Conservation (phyloP, 2,329 filamentous ascomycete genomes). For the Beauveria asiatica region DNA sequence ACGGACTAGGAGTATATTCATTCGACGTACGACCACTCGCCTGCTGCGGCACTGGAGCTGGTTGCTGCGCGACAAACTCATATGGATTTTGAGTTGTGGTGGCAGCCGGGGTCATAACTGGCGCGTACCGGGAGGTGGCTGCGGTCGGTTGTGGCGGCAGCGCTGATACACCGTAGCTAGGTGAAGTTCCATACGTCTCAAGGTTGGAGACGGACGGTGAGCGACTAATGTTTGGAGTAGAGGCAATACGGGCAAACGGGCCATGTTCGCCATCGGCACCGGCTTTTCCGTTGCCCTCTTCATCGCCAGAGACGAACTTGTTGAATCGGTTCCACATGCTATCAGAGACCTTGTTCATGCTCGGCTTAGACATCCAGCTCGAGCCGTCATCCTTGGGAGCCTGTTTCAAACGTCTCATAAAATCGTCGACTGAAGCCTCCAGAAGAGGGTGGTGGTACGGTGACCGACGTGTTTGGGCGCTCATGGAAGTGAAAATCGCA, state of each 20-base stretch:
- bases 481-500: constrained; percentile 65
- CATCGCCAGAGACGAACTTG: constrained; percentile 91
- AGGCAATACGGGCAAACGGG: constrained; percentile 74
- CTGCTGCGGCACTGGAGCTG: constrained; percentile 9
- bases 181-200: constrained; percentile 61
- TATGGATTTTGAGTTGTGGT: constrained; percentile 16
- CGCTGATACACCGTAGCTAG: constrained; percentile 22
- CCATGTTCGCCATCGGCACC: constrained; percentile 56
- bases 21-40: constrained; percentile 21
- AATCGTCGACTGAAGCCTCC: constrained; percentile 70
- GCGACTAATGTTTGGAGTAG: constrained; percentile 65
- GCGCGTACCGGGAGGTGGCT: constrained; percentile 44
- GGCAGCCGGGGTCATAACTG: constrained; percentile 23
- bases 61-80: constrained; percentile 13
- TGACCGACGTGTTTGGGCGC: constrained; percentile 72
- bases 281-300: constrained; percentile 56
- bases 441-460: constrained; percentile 76
- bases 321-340: constrained; percentile 90
- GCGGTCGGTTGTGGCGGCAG: constrained; percentile 25
- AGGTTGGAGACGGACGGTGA: constrained; percentile 62
- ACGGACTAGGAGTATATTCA: constrained; percentile 25
- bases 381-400: constrained; percentile 72
- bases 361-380: constrained; percentile 91
- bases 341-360: constrained; percentile 89
- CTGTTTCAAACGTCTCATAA: constrained; percentile 74